Conservation (phyloP, 75 land plant species). For the Selaginella moellendorffii region DNA sequence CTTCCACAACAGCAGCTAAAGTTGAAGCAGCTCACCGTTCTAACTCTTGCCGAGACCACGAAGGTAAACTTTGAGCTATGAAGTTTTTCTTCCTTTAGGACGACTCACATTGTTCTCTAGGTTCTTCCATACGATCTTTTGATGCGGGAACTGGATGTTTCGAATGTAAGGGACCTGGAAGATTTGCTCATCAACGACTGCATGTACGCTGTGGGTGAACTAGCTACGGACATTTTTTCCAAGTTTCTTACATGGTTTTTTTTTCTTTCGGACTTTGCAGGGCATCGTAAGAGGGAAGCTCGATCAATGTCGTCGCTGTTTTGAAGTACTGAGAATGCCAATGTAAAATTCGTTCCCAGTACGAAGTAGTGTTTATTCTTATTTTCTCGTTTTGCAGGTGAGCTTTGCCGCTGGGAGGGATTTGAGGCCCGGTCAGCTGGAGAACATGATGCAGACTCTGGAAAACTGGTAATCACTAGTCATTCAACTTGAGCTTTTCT, state of each 20-base stretch:
- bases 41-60: constrained; percentile 78
- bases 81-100: constrained; percentile 1
- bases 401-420: constrained; percentile 99
- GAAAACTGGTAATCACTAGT: constrained; percentile 41
- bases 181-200: constrained; percentile 96
- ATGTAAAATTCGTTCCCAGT: too few species aligned
- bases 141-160: constrained; percentile 81
- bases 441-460: constrained; percentile 68
- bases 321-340: constrained; percentile 53
- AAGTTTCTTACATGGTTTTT: too few species aligned
- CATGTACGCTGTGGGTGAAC: constrained; percentile 82
- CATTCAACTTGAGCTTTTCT: too few species aligned
- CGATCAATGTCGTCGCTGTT: constrained; percentile 89
- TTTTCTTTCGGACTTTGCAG: too few species aligned
- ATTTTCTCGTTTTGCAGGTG: constrained; percentile 58
- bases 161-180: constrained; percentile 91
- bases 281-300: constrained; percentile 95
- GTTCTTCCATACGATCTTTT: constrained; percentile 78
- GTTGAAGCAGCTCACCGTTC: constrained; percentile 86
- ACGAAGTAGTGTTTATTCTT: too few species aligned
- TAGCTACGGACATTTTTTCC: too few species aligned
- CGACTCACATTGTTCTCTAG: constrained; percentile 29
- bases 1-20: constrained; percentile 67
- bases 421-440: constrained; percentile 83
- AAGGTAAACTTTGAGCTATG: constrained; percentile 39